These are phyloP conservation scores for Rhodocollybia butyracea DNA, from an alignment of 768 basidiomycete genomes.

Conservation along the genomic window DNA sequence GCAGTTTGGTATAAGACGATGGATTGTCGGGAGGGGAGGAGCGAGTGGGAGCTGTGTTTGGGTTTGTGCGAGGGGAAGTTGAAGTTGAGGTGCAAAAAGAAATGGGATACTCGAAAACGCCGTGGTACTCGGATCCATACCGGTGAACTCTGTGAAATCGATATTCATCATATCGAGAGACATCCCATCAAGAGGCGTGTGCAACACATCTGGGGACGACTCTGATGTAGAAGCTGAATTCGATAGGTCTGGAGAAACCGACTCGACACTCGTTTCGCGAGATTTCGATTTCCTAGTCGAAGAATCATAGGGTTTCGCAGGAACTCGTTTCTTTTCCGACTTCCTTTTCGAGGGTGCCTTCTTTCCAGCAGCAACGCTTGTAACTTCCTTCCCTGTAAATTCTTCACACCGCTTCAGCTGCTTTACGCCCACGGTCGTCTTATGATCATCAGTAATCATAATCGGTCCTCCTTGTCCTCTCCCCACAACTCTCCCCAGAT, in stretches of 20 bases:
- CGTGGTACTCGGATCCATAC: too few relatives aligned
- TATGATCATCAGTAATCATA: constrained; percentile 99
- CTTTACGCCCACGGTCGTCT: too few relatives aligned
- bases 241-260: constrained; percentile 45
- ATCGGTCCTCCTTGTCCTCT: constrained; percentile 83
- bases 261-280: constrained; percentile 52
- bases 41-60: constrained; percentile 54
- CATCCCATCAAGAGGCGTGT: constrained; percentile 41
- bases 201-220: constrained; percentile 41
- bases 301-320: constrained; percentile 74
- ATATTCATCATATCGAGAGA: too few relatives aligned
- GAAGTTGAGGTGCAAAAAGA: constrained; percentile 17
- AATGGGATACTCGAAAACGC: constrained; percentile 10
- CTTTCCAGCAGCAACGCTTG: constrained; percentile 8
- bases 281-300: constrained; percentile 40
- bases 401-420: too few relatives aligned
- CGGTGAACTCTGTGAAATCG: too few relatives aligned
- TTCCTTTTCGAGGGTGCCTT: constrained; percentile 44
- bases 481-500: constrained; percentile 76
- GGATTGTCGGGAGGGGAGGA: constrained; percentile 77
- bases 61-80: not conserved
- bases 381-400: too few relatives aligned
- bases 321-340: constrained; percentile 58
- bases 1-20: constrained; percentile 77
- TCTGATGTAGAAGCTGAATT: constrained; percentile 37